These are phyloP conservation scores for Eucalyptus erythrocorys DNA, from an alignment of 345 rosid genomes.

Conservation along the genomic window DNA sequence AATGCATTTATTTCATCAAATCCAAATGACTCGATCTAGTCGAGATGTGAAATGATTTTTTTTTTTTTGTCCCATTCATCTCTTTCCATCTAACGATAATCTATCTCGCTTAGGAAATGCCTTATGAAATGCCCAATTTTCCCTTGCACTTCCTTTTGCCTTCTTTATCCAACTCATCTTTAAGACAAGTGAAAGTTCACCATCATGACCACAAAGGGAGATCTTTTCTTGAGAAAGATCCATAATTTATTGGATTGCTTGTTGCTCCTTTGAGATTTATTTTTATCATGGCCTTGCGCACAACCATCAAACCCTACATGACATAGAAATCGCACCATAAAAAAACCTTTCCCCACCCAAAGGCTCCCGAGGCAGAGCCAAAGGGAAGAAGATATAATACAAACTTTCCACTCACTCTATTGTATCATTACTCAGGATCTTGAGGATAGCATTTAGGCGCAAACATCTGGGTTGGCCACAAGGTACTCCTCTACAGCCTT, in stretches of 20 bases:
- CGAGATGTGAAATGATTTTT: no score
- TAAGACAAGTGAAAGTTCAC: not conserved
- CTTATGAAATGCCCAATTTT: not conserved
- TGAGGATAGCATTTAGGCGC: not conserved
- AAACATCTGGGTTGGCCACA: constrained; percentile 5
- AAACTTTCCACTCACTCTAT: not conserved
- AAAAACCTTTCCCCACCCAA: not conserved
- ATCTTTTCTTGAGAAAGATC: not conserved
- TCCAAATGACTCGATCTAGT: no score
- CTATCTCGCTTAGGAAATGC: not conserved
- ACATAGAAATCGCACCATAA: not conserved
- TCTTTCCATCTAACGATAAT: not conserved
- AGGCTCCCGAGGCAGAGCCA: not conserved
- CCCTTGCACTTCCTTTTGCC: not conserved
- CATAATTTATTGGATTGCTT: not conserved
- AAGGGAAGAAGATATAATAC: not conserved
- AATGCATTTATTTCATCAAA: no score
- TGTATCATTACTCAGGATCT: not conserved
- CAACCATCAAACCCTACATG: not conserved
- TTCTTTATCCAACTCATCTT: not conserved
- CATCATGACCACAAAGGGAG: not conserved
- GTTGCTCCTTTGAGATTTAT: not conserved
- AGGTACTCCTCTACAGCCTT: constrained; percentile 11
- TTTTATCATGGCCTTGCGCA: not conserved
- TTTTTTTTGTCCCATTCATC: not conserved